These are phyloP conservation scores for Thelonectria rubi DNA, from an alignment of 2,329 filamentous ascomycete species.

Conservation along the genomic window DNA sequence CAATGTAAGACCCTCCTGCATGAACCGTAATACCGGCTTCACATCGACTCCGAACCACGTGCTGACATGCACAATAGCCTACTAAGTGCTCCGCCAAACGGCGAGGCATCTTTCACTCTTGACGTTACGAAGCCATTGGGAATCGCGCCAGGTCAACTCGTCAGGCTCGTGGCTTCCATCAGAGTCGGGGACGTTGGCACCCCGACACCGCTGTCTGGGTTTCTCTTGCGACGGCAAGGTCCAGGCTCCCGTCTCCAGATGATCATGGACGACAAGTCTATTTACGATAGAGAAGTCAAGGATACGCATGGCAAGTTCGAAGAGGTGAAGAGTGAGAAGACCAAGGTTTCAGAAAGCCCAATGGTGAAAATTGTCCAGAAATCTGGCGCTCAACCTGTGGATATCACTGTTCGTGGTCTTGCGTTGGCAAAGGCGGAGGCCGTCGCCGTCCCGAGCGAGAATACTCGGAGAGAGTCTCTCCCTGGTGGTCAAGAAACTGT, in stretches of 20 bases:
- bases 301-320: constrained; percentile 7
- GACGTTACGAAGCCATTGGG: constrained; percentile 5
- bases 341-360: constrained; percentile 11
- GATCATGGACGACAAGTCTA: constrained; percentile 8
- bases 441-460: not conserved
- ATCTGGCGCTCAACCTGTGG: constrained; percentile 19
- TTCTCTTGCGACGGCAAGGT: not conserved
- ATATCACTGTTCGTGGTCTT: constrained; percentile 14
- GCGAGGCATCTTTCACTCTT: constrained; percentile 19
- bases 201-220: not conserved
- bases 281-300: constrained; percentile 13
- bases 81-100: constrained; percentile 12
- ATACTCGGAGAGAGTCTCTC: not conserved
- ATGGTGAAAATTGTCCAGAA: constrained; percentile 17
- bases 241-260: constrained; percentile 19
- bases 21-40: not conserved
- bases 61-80: constrained; percentile 10
- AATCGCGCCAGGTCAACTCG: constrained; percentile 1
- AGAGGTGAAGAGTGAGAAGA: constrained; percentile 4
- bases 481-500: not conserved
- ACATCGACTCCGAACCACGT: not conserved
- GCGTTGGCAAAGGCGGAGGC: not conserved
- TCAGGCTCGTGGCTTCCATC: constrained; percentile 16
- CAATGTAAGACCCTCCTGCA: constrained; percentile 14
- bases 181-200: constrained; percentile 7